Evolutionary conservation across 352 stramenopile genomes (phyloP).

Genomic region (Phytophthora ramorum): DNA sequence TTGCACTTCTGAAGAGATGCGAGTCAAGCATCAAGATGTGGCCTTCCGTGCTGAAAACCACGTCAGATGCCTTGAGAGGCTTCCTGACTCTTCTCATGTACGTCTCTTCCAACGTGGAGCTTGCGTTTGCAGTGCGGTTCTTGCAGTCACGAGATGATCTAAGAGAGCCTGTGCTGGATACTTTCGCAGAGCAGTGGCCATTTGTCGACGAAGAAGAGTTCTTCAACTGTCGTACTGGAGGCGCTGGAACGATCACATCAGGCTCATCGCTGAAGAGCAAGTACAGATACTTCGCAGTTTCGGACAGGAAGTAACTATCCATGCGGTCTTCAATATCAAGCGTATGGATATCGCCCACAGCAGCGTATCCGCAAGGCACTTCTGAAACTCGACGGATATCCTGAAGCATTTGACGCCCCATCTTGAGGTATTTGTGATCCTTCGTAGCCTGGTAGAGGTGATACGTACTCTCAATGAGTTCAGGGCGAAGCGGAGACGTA

Average conservation of each 20-base stretch:
- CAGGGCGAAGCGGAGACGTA: conserved; percentile 95
- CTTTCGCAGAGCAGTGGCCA: conserved; percentile 15
- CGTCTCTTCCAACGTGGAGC: conserved; percentile 6
- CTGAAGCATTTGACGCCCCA: conserved; percentile 87
- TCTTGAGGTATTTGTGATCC: conserved; percentile 91
- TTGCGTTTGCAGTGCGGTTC: conserved; percentile 19
- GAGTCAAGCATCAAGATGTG: conserved; percentile 76
- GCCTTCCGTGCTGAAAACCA: conserved; percentile 87
- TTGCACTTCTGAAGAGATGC: conserved; percentile 51
- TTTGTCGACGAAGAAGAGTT: conserved; percentile 15
- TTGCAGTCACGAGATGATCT: conserved; percentile 2
- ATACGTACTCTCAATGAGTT: conserved; percentile 98
- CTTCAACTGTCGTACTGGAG: neutral
- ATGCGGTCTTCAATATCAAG: conserved; percentile 96
- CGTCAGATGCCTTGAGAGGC: conserved; percentile 66
- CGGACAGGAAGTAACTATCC: conserved; percentile 98
- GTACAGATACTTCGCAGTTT: conserved; percentile 99
- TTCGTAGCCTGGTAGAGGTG: conserved; percentile 93
- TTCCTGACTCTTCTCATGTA: conserved; percentile 29
- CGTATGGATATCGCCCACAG: conserved; percentile 91
- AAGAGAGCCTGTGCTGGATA: neutral
- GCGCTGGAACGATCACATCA: conserved; percentile 69
- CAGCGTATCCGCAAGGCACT: conserved; percentile 94
- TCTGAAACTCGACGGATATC: conserved; percentile 88
- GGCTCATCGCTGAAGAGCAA: conserved; percentile 96